A percentile compares a stretch with the other conserved stretches of the same genome.
phyloP scores from a whole-genome alignment of 352 stramenopile species.

The Phytophthora palmivora region DNA sequence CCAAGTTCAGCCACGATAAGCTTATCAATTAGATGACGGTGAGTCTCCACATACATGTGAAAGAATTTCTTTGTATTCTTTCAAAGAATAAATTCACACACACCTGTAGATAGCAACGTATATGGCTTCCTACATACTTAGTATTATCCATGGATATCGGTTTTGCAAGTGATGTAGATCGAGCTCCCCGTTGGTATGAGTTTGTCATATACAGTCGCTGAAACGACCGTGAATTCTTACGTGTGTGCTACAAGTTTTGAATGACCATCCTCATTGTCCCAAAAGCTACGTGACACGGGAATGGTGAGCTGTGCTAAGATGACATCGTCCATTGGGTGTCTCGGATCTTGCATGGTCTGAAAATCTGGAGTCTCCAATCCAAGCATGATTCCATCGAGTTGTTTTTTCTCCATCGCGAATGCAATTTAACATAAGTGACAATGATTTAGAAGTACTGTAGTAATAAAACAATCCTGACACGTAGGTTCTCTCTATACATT shows the following conservation, averaged over 20 bases:
- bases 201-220: slow-evolving; percentile 28
- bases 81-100: not conserved
- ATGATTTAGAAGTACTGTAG: too few species aligned
- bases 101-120: slow-evolving; percentile 10
- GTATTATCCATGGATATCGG: too few species aligned
- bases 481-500: slow-evolving; percentile 6
- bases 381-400: not conserved
- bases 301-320: slow-evolving; percentile 40
- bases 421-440: slow-evolving; percentile 5
- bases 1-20: too few species aligned
- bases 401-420: slow-evolving; percentile 10
- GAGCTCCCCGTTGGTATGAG: slow-evolving; percentile 24
- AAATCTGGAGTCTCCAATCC: slow-evolving; percentile 11
- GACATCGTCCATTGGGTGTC: not conserved
- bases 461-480: not conserved
- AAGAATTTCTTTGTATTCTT: too few species aligned
- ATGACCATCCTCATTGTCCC: slow-evolving; percentile 4
- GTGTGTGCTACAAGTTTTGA: too few species aligned
- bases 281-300: slow-evolving; percentile 31
- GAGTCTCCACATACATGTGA: too few species aligned
- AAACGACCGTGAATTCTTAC: slow-evolving; percentile 35
- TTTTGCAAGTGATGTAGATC: too few species aligned
- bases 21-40: too few species aligned
- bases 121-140: slow-evolving; percentile 8
- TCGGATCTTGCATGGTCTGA: slow-evolving; percentile 16